These are phyloP conservation scores for Begonia fuchsioides DNA, from an alignment of 306 rosid species.

Conservation along the genomic window DNA sequence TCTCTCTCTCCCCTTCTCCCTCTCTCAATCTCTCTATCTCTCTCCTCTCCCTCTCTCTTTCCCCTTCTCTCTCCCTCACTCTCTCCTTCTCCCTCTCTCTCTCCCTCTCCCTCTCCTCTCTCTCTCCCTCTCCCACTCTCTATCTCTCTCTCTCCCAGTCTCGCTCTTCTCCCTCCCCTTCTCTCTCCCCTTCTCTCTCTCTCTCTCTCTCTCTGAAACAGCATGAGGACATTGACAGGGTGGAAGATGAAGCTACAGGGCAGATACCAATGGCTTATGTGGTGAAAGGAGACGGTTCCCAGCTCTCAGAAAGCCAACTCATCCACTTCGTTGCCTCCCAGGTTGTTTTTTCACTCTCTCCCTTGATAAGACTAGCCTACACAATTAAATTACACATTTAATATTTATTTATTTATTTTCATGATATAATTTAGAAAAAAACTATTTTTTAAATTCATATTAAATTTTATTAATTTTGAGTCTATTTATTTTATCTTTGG, in stretches of 20 bases:
- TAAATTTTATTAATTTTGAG: too few species aligned
- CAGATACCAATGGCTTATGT: slow-evolving; percentile 87
- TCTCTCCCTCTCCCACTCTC: slow-evolving; percentile 7
- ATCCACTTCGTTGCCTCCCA: slow-evolving; percentile 68
- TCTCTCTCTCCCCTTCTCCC: slow-evolving; percentile 8
- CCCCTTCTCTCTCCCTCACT: slow-evolving; percentile 5
- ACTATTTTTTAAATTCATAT: too few species aligned
- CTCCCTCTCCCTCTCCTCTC: slow-evolving; percentile 5
- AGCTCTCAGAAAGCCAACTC: slow-evolving; percentile 52
- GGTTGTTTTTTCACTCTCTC: slow-evolving; percentile 19
- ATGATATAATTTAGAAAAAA: too few species aligned
- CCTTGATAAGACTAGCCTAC: not conserved
- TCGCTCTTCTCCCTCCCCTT: slow-evolving; percentile 10
- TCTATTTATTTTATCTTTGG: too few species aligned
- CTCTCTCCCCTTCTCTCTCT: slow-evolving; percentile 5
- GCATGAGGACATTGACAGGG: slow-evolving; percentile 18
- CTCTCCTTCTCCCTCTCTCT: slow-evolving; percentile 7
- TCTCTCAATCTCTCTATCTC: slow-evolving; percentile 10
- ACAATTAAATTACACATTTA: too few species aligned
- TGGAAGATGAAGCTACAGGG: slow-evolving; percentile 75
- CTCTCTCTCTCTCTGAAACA: slow-evolving; percentile 2
- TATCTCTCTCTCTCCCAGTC: slow-evolving; percentile 9
- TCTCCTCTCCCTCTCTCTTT: slow-evolving; percentile 7
- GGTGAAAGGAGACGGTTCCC: slow-evolving; percentile 38
- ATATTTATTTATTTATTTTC: too few species aligned